Base-by-base conservation (phyloP, 768 basidiomycete species). In the Amanita phalloides region DNA sequence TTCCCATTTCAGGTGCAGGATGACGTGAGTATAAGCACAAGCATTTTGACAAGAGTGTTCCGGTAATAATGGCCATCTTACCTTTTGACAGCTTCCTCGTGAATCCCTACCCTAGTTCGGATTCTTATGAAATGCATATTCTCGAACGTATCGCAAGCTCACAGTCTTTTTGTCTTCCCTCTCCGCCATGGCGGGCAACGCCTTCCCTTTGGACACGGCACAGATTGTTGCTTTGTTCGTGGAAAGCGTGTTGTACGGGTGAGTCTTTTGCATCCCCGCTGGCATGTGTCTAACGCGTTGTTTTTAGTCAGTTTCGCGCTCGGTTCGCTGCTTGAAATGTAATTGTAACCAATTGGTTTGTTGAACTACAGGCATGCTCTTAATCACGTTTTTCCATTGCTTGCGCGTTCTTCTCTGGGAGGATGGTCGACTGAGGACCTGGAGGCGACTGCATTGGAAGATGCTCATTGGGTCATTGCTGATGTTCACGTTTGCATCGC, bases 141-240 rank as follows among this genome's bases (percentile, higher is more conserved):
- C 8, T 7, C 38, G 2, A 39, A 17, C 5, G 21, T 6, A 20
- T 17, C 42, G 10, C 25, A 21, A 23, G 10, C 21, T n/a, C 30
- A 9, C 46, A 20, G n/a, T 20, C 46, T 20, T 5, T 37, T 11
- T 30, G 7, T 4, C 21, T 35, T 32, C 47, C 17, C 11, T 4
- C 11, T 36, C 21, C 23, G n/a, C 47, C 33, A 48, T 45, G 47
- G 33, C 33, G 21, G 6, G 4, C 4, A 5, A 36, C 21, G 8
- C 37, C 58, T 70, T 60, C 51, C 66, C 66, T 1, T 66, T 66
- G 23, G 67, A 67, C 51, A 60, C 66, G 13, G 71, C 71, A 30
- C 68, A 71, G 57, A 57, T 71, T 26, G 69, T 71, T 13, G 70
- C 61, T 17, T 53, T 71, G 21, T 71, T 73, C 61, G 67, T 70